phyloP scores from a whole-genome alignment of 176 grass and related monocot species.

The Thalia dealbata region DNA sequence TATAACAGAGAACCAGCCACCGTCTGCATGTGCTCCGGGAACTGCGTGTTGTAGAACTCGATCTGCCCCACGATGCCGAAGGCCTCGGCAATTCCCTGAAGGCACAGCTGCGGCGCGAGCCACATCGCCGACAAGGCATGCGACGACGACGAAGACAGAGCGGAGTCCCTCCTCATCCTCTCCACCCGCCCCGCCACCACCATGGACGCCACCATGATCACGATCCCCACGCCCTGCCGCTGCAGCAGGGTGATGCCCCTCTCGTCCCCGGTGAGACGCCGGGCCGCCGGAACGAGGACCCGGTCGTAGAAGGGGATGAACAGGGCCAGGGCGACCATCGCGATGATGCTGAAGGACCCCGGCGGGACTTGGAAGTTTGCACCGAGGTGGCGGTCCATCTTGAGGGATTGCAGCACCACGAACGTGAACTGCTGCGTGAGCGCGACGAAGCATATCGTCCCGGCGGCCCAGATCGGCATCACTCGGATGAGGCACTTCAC shows the following conservation, averaged over 20 bases:
- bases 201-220: slow-evolving; percentile 41
- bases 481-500: slow-evolving; percentile 63
- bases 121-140: slow-evolving; percentile 52
- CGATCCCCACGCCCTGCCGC: slow-evolving; percentile 46
- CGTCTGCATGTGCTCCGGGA: slow-evolving; percentile 67
- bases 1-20: slow-evolving; percentile 47
- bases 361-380: slow-evolving; percentile 41
- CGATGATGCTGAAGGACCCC: slow-evolving; percentile 37
- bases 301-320: slow-evolving; percentile 56
- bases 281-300: slow-evolving; percentile 41
- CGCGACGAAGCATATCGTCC: slow-evolving; percentile 39
- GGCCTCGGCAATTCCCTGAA: slow-evolving; percentile 51
- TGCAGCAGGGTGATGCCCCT: slow-evolving; percentile 58
- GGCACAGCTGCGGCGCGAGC: slow-evolving; percentile 54
- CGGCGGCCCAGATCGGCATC: slow-evolving; percentile 52
- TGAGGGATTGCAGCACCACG: slow-evolving; percentile 41
- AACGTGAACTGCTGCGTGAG: slow-evolving; percentile 58
- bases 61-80: slow-evolving; percentile 57
- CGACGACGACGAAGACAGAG: too few species aligned
- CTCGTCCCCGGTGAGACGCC: slow-evolving; percentile 36
- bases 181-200: slow-evolving; percentile 57
- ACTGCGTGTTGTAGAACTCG: slow-evolving; percentile 68
- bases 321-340: slow-evolving; percentile 31
- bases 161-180: slow-evolving; percentile 38
- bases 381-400: slow-evolving; percentile 49